phyloP scores from a whole-genome alignment of 257 asterid genomes.

The Rauvolfia tetraphylla region DNA sequence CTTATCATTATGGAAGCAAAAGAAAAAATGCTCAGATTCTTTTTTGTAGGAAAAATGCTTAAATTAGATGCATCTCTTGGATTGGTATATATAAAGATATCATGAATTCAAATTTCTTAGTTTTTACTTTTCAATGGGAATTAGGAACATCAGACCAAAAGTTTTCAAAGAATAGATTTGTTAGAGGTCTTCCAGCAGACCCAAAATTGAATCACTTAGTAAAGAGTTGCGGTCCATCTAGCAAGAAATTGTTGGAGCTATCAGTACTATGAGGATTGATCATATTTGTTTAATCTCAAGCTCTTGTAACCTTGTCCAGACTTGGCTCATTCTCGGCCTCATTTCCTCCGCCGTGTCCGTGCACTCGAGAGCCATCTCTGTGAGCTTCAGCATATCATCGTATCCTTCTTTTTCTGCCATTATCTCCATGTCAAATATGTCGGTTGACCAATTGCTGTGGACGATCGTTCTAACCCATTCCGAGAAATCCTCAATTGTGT shows the following conservation, averaged over 20 bases:
- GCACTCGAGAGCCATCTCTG: constrained; percentile 61
- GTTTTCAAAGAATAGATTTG: too few relatives aligned
- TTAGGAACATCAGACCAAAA: too few relatives aligned
- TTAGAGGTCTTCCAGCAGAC: too few relatives aligned
- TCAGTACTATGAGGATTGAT: not conserved
- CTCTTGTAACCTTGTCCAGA: constrained; percentile 37
- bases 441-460: constrained; percentile 63
- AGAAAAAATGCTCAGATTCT: too few relatives aligned
- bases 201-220: too few relatives aligned
- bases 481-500: constrained; percentile 34
- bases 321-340: constrained; percentile 48
- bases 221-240: too few relatives aligned
- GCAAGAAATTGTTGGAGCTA: not conserved
- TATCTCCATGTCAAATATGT: constrained; percentile 58
- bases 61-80: too few relatives aligned
- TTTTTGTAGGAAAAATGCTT: too few relatives aligned
- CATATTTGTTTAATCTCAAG: constrained; percentile 16
- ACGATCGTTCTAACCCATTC: constrained; percentile 60
- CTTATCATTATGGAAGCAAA: too few relatives aligned
- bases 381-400: constrained; percentile 60
- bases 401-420: constrained; percentile 55
- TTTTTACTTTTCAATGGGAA: too few relatives aligned
- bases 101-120: too few relatives aligned
- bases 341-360: constrained; percentile 43
- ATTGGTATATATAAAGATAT: too few relatives aligned